Percentiles rank a stretch among this genome's conserved stretches.
Evolutionary conservation across 2,329 filamentous ascomycete genomes (phyloP).

Genomic region (Cercospora sojina): DNA sequence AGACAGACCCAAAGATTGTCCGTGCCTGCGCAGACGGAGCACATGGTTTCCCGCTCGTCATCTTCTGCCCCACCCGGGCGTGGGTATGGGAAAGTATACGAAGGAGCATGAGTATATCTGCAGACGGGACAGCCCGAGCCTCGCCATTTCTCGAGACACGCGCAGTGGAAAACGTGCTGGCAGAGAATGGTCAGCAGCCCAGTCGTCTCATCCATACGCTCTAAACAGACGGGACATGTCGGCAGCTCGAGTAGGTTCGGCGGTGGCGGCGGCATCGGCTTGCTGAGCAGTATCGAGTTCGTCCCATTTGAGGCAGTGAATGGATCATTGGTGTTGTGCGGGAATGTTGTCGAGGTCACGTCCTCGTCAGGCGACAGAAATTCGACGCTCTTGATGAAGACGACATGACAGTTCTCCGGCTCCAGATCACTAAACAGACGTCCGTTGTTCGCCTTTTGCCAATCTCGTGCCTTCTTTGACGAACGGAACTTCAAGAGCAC

Average conservation of each 20-base stretch:
- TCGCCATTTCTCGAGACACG: slow-evolving; percentile 93
- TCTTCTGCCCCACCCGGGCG: slow-evolving; percentile 29
- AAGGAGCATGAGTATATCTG: slow-evolving; percentile 71
- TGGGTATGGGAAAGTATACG: slow-evolving; percentile 41
- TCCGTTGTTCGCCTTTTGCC: slow-evolving; percentile 86
- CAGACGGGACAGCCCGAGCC: slow-evolving; percentile 93
- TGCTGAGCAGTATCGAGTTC: slow-evolving; percentile 41
- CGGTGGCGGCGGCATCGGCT: slow-evolving; percentile 70
- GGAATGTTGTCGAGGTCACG: slow-evolving; percentile 56
- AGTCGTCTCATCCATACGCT: slow-evolving; percentile 97
- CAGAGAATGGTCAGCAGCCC: slow-evolving; percentile 94
- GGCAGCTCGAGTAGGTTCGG: slow-evolving; percentile 86
- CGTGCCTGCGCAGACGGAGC: slow-evolving; percentile 74
- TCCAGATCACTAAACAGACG: slow-evolving; percentile 73
- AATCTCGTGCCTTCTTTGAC: slow-evolving; percentile 69
- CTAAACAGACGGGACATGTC: slow-evolving; percentile 92
- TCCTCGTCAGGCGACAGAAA: slow-evolving; percentile 64
- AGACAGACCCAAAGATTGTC: slow-evolving; percentile 93
- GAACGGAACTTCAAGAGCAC: slow-evolving; percentile 92
- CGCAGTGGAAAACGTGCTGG: slow-evolving; percentile 97
- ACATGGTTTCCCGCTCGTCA: slow-evolving; percentile 66
- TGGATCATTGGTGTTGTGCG: slow-evolving; percentile 60
- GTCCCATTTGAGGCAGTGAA: slow-evolving; percentile 48
- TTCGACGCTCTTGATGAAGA: slow-evolving; percentile 89
- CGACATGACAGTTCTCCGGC: slow-evolving; percentile 92